phyloP scores from a whole-genome alignment of 2,329 filamentous ascomycete genomes.

The Corniculantispora saksenae region DNA sequence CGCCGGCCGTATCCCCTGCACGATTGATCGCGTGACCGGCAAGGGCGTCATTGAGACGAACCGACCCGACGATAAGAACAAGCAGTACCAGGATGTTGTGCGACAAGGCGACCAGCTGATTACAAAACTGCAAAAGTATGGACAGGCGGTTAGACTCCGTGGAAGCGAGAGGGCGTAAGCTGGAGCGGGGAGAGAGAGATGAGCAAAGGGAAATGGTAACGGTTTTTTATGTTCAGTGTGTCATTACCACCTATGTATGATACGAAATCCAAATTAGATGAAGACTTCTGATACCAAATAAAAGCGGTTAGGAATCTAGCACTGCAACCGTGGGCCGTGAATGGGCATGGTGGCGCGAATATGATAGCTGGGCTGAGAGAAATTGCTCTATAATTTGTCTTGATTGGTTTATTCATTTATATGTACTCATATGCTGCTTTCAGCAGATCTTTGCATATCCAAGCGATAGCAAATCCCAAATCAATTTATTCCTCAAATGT shows the following conservation, averaged over 20 bases:
- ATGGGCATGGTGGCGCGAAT: neutral
- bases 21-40: conserved; percentile 93
- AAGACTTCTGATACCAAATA: conserved; percentile 15
- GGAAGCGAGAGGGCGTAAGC: conserved; percentile 85
- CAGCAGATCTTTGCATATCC: conserved; percentile 5
- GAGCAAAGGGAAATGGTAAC: neutral
- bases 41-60: conserved; percentile 98
- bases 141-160: conserved; percentile 88
- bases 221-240: conserved; percentile 14
- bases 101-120: conserved; percentile 97
- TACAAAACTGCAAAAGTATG: conserved; percentile 99
- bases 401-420: neutral
- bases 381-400: too few species aligned
- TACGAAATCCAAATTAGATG: conserved; percentile 16
- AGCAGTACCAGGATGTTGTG: conserved; percentile 97
- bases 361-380: too few species aligned
- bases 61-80: conserved; percentile 97
- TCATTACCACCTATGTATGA: conserved; percentile 18
- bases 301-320: neutral
- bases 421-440: neutral
- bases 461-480: conserved; percentile 1
- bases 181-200: neutral
- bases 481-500: neutral
- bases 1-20: conserved; percentile 89
- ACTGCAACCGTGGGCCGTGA: neutral